phyloP scores from a whole-genome alignment of 129 eudicot species.

The Pulicaria dysenterica region DNA sequence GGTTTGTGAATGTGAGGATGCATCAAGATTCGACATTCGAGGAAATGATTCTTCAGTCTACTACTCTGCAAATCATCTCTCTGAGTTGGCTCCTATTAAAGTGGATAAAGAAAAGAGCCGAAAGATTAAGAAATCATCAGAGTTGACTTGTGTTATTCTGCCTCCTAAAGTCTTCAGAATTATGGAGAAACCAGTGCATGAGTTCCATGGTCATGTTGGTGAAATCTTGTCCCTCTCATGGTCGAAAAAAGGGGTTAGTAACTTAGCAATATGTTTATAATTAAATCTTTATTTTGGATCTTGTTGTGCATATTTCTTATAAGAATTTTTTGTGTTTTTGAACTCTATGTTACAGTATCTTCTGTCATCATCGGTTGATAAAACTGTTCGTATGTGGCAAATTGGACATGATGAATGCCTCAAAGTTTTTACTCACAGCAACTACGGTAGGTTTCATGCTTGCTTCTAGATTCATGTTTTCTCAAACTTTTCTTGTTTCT shows the following conservation, averaged over 20 bases:
- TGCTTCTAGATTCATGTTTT: not conserved
- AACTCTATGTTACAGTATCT: slow-evolving; percentile 49
- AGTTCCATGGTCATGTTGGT: slow-evolving; percentile 69
- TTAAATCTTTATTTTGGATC: not conserved
- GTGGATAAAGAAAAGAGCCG: slow-evolving; percentile 42
- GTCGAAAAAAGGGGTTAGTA: slow-evolving; percentile 88
- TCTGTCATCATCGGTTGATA: slow-evolving; percentile 76
- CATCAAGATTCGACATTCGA: slow-evolving; percentile 36
- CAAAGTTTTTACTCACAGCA: slow-evolving; percentile 58
- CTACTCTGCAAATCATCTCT: slow-evolving; percentile 56
- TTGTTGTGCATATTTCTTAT: not conserved
- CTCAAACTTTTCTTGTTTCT: not conserved
- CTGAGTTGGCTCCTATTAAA: slow-evolving; percentile 59
- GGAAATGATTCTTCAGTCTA: slow-evolving; percentile 54
- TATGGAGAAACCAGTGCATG: slow-evolving; percentile 68
- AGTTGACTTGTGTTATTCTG: slow-evolving; percentile 65
- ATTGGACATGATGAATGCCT: slow-evolving; percentile 56
- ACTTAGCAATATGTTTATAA: not conserved
- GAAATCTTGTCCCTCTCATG: slow-evolving; percentile 81
- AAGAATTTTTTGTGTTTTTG: not conserved
- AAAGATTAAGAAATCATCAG: slow-evolving; percentile 50
- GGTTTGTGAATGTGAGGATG: slow-evolving; percentile 56
- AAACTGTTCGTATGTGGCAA: slow-evolving; percentile 81
- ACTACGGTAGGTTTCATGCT: slow-evolving; percentile 57
- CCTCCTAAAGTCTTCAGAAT: slow-evolving; percentile 72